phyloP scores from a whole-genome alignment of 2,329 filamentous ascomycete genomes.

The Phialemoniopsis sp. region DNA sequence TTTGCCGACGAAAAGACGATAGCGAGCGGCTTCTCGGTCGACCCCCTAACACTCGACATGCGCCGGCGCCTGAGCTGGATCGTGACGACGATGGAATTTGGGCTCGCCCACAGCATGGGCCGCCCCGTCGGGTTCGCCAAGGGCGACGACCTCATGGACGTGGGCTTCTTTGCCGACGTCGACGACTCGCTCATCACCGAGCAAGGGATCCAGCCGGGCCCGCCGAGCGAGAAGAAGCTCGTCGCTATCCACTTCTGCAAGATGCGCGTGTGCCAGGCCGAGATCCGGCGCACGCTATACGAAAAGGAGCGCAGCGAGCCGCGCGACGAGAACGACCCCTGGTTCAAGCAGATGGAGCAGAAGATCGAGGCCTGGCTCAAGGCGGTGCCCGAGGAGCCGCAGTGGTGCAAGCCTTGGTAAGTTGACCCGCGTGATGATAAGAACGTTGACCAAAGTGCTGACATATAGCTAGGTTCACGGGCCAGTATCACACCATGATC shows the following conservation, averaged over 20 bases:
- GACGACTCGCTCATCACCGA: constrained; percentile 81
- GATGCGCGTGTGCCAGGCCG: constrained; percentile 82
- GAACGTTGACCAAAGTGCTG: not conserved
- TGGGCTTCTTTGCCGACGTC: constrained; percentile 77
- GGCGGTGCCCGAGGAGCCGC: constrained; percentile 64
- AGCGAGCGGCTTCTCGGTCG: constrained; percentile 54
- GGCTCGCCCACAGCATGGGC: constrained; percentile 82
- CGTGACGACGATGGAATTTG: constrained; percentile 82
- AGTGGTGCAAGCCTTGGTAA: constrained; percentile 77
- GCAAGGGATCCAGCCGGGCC: constrained; percentile 68
- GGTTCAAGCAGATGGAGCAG: constrained; percentile 76
- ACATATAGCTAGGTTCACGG: constrained; percentile 46
- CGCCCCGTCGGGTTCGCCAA: constrained; percentile 83
- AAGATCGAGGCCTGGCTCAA: constrained; percentile 80
- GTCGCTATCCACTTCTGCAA: constrained; percentile 91
- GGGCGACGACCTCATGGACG: constrained; percentile 76
- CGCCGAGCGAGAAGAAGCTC: constrained; percentile 76
- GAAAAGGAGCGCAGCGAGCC: constrained; percentile 77
- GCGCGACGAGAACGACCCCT: constrained; percentile 75
- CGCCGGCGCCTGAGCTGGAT: constrained; percentile 85
- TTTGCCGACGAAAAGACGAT: constrained; percentile 89
- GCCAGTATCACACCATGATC: constrained; percentile 80
- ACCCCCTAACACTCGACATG: constrained; percentile 82
- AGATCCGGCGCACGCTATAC: constrained; percentile 83
- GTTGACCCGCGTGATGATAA: constrained; percentile 17